Percentiles rank a stretch among this genome's conserved stretches.
These are phyloP conservation scores for Dictyostelium capitatum DNA, from an alignment of 78 protist genomes.

Conservation along the genomic window DNA sequence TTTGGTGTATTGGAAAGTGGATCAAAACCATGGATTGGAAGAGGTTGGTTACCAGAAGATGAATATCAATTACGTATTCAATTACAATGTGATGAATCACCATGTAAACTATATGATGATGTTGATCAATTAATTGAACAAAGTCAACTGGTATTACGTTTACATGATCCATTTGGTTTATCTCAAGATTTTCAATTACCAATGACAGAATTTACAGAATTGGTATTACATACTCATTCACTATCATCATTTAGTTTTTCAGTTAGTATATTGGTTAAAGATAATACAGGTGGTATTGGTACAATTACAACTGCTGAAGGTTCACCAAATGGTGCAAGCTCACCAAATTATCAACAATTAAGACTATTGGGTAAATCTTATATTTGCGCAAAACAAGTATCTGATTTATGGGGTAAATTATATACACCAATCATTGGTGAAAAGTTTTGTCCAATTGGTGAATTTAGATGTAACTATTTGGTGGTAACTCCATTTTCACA, in stretches of 20 bases:
- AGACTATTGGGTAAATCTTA: constrained; percentile 33
- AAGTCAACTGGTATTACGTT: constrained; percentile 18
- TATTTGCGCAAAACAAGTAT: constrained; percentile 22
- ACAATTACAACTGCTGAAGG: not conserved
- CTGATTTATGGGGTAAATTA: constrained; percentile 38
- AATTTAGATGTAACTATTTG: constrained; percentile 46
- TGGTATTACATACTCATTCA: constrained; percentile 57
- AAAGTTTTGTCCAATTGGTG: constrained; percentile 31
- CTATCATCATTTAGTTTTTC: constrained; percentile 26
- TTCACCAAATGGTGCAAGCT: not conserved
- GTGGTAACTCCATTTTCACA: constrained; percentile 65
- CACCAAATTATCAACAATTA: not conserved
- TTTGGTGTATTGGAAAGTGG: constrained; percentile 57
- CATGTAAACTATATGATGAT: constrained; percentile 14
- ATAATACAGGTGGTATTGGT: not conserved
- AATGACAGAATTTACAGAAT: constrained; percentile 22
- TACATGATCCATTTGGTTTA: constrained; percentile 76
- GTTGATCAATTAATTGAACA: not conserved
- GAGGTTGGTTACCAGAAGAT: constrained; percentile 78
- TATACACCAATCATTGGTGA: constrained; percentile 40
- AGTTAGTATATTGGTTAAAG: constrained; percentile 7
- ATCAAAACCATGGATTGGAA: constrained; percentile 69
- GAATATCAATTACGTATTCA: constrained; percentile 68
- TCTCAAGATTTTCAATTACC: constrained; percentile 53
- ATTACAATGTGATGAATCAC: constrained; percentile 70